These are phyloP conservation scores for Solanum neorickii DNA, from an alignment of 257 asterid species.

Conservation along the genomic window DNA sequence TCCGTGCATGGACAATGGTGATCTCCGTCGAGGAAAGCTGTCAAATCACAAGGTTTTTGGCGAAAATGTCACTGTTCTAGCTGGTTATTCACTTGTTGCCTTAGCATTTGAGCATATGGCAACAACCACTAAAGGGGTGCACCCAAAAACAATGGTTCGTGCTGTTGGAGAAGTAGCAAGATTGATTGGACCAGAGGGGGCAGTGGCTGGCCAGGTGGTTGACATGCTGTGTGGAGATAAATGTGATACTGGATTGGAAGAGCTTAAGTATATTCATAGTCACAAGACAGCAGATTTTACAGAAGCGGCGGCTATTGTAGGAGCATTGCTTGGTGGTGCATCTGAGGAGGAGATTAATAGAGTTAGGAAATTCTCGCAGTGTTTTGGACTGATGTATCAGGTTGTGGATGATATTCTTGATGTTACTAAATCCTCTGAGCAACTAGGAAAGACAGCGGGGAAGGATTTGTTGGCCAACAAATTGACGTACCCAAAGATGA, in stretches of 20 bases:
- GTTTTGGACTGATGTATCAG: slow-evolving; percentile 45
- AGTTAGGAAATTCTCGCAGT: slow-evolving; percentile 35
- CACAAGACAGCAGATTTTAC: slow-evolving; percentile 50
- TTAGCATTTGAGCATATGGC: slow-evolving; percentile 37
- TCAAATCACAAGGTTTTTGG: slow-evolving; percentile 47
- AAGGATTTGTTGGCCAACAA: slow-evolving; percentile 48
- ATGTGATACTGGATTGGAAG: slow-evolving; percentile 29
- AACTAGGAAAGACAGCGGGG: slow-evolving; percentile 55
- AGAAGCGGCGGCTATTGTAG: slow-evolving; percentile 38
- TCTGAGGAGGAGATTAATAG: slow-evolving; percentile 20
- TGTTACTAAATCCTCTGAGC: slow-evolving; percentile 44
- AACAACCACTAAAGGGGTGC: slow-evolving; percentile 18
- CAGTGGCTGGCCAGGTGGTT: slow-evolving; percentile 38
- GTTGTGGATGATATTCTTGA: slow-evolving; percentile 56
- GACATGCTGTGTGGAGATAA: slow-evolving; percentile 36
- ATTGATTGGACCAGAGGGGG: slow-evolving; percentile 34
- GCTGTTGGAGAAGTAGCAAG: slow-evolving; percentile 33
- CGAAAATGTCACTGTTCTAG: slow-evolving; percentile 34
- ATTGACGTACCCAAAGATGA: slow-evolving; percentile 45
- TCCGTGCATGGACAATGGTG: slow-evolving; percentile 64
- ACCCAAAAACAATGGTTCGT: slow-evolving; percentile 16
- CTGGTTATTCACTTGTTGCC: slow-evolving; percentile 48
- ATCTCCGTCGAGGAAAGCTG: slow-evolving; percentile 47
- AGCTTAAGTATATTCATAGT: slow-evolving; percentile 31
- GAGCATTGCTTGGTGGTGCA: slow-evolving; percentile 54